These are phyloP conservation scores for Aureobasidium lini DNA, from an alignment of 2,329 filamentous ascomycete genomes.

Conservation along the genomic window DNA sequence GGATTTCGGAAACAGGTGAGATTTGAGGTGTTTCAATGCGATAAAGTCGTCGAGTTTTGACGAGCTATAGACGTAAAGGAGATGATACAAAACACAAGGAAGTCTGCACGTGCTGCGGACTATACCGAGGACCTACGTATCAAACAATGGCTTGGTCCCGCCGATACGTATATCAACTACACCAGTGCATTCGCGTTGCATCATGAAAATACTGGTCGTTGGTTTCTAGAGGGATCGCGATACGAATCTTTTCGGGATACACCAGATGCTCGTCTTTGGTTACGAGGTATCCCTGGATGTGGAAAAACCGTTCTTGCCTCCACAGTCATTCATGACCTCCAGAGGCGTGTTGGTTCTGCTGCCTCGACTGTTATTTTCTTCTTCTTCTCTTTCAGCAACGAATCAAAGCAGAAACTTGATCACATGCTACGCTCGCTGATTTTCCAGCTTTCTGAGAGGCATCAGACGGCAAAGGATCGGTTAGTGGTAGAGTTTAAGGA, in stretches of 20 bases:
- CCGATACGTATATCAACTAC: neutral
- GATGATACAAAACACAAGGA: neutral
- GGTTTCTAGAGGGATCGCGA: neutral
- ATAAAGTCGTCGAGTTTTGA: neutral
- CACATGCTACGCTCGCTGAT: neutral
- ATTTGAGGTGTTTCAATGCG: neutral
- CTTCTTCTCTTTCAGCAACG: neutral
- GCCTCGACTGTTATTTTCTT: neutral
- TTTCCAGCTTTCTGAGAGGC: neutral
- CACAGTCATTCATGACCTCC: neutral
- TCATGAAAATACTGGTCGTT: neutral
- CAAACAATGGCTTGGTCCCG: neutral
- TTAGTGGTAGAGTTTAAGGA: too few species aligned
- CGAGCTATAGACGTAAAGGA: neutral
- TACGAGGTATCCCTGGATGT: neutral
- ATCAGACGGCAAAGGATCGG: neutral
- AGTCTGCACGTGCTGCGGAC: neutral
- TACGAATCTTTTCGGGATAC: neutral
- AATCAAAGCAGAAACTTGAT: neutral
- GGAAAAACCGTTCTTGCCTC: slow-evolving; percentile 6
- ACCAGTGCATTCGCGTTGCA: neutral
- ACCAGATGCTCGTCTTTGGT: neutral
- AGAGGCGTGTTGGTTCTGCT: neutral
- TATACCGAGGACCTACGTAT: neutral
- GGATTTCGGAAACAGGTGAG: neutral